Conservation (phyloP, 257 asterid genomes). For the Fraxinus pennsylvanica region DNA sequence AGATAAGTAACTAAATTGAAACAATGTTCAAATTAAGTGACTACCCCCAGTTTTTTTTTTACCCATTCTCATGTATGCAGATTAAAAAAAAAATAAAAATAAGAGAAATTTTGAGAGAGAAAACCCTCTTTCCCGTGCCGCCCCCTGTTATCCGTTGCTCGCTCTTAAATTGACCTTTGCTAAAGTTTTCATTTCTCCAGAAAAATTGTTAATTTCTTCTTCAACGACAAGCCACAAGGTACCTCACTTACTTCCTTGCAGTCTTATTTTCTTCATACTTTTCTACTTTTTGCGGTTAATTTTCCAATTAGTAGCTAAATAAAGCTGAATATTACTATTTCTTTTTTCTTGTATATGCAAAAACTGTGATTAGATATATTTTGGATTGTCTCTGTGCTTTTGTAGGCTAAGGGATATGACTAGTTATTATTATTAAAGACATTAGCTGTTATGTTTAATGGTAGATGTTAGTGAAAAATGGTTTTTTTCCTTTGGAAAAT, state of each 20-base stretch:
- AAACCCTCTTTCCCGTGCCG: neutral
- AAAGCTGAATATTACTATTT: neutral
- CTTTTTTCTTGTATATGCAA: neutral
- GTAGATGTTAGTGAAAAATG: neutral
- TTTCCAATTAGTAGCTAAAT: neutral
- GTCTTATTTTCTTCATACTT: neutral
- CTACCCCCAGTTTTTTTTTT: too few relatives aligned
- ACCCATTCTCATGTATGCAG: too few relatives aligned
- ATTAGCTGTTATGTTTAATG: neutral
- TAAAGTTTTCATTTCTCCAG: neutral
- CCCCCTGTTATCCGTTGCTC: neutral
- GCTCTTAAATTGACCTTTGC: neutral
- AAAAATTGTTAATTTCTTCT: neutral
- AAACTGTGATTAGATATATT: neutral
- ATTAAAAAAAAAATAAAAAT: too few relatives aligned
- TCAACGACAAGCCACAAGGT: neutral
- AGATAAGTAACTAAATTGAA: too few relatives aligned
- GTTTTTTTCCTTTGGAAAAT: neutral
- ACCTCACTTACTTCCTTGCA: neutral
- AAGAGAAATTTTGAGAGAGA: neutral
- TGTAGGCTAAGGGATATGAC: neutral
- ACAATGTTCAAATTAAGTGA: too few relatives aligned
- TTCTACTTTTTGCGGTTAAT: neutral
- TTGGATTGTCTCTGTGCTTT: neutral
- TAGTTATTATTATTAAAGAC: neutral